Evolutionary conservation across 371 early-diverging fungal species (phyloP), one percentile per base, ranked within the genome.

Genomic region (Lichtheimia ramosa): DNA sequence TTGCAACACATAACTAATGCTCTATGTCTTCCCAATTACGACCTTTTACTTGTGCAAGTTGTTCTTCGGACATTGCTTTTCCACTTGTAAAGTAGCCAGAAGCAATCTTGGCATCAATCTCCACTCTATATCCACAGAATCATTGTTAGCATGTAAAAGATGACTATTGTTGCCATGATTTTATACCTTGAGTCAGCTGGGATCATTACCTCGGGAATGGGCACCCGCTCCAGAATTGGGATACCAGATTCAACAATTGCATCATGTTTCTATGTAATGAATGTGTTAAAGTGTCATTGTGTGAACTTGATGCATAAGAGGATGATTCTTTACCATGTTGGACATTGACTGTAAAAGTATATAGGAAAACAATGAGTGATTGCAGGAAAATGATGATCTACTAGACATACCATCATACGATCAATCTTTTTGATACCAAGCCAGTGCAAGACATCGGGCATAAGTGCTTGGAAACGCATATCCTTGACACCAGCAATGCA

Each of bases 391-490:
- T n/a, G 25, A 23, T 24, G 3, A 56, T 20, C 23, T 4, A 15
- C 5, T 55, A 5, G 2, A 23, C 63, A 66, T 77, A 77, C 81
- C 77, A 96, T 95, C 86, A 97, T 92, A 40, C 92, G 82, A 69
- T 97, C 97, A 73, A 97, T 95, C 73, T 94, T 95, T 62, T 87
- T 85, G 64, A 97, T 92, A 23, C 97, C 96, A 21, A 97, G 75
- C 97, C 97, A 97, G 64, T 97, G 97, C 66, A 97, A 76, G 4
- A 96, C 94, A 71, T 97, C 97, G 14, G 97, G 97, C 97, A 97
- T 97, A 59, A 96, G 73, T 4, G 96, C 96, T 69, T 97, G 97
- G 92, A 96, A 97, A 15, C 97, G 83, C 93, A 95, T 93, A 66
- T 97, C 97, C 79, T 96, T 96, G 49, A 97, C 97, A 24, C 97